These are phyloP conservation scores for Solanum sitiens DNA, from an alignment of 257 asterid species.

Conservation along the genomic window DNA sequence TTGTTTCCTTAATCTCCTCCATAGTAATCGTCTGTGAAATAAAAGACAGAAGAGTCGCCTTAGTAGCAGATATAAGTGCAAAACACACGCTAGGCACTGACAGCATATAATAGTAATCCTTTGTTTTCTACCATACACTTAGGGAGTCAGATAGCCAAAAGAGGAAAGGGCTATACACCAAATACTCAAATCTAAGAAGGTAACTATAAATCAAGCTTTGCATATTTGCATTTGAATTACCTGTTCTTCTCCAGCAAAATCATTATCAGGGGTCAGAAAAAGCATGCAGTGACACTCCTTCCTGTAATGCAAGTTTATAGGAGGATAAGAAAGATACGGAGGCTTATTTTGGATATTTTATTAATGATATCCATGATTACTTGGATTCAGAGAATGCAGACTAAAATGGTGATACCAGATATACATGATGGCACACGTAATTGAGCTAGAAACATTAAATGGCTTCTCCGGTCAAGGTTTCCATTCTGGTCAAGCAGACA, in stretches of 20 bases:
- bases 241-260: constrained; percentile 91
- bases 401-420: neutral
- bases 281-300: constrained; percentile 98
- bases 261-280: constrained; percentile 77
- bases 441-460: neutral
- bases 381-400: neutral
- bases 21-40: constrained; percentile 45
- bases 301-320: constrained; percentile 23
- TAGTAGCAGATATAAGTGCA: neutral
- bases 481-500: neutral
- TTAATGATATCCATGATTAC: neutral
- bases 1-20: constrained; percentile 80
- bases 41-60: neutral
- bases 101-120: neutral
- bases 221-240: constrained; percentile 17
- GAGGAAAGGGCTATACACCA: neutral
- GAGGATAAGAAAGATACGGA: neutral
- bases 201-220: neutral
- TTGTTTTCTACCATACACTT: neutral
- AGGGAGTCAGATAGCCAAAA: neutral
- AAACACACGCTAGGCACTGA: neutral
- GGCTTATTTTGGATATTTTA: neutral
- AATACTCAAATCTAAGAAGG: neutral
- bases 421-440: neutral
- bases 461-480: neutral